Evolutionary conservation across 1,284 basidiomycete genomes (phyloP).

Genomic region (Chiua sp.): DNA sequence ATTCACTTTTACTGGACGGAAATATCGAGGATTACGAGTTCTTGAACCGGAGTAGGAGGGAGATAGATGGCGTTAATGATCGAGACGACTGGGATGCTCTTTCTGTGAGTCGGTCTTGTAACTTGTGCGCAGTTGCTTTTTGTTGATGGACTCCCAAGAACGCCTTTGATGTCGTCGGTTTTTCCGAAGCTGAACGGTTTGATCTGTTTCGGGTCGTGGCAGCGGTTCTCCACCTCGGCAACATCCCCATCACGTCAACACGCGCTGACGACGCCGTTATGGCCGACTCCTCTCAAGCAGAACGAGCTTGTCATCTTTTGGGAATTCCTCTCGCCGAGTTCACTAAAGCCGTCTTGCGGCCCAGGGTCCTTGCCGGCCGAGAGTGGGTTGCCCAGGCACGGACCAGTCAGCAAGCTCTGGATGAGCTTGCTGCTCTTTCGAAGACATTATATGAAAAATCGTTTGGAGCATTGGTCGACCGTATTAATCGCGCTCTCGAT

Average conservation of each 20-base stretch:
- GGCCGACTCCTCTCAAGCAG: constrained; percentile 81
- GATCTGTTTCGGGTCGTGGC: constrained; percentile 96
- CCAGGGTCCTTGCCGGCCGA: constrained; percentile 91
- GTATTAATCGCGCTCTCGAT: constrained; percentile 95
- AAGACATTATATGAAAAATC: constrained; percentile 99
- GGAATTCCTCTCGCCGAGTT: constrained; percentile 94
- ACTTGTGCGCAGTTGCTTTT: not conserved
- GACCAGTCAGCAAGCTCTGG: constrained; percentile 90
- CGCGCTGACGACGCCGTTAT: constrained; percentile 91
- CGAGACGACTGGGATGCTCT: constrained; percentile 86
- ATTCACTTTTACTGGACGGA: constrained; percentile 78
- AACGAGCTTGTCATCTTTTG: constrained; percentile 92
- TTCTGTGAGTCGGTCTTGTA: constrained; percentile 51
- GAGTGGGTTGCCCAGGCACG: constrained; percentile 98
- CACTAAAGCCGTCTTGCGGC: constrained; percentile 85
- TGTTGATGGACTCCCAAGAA: constrained; percentile 47
- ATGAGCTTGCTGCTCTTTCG: constrained; percentile 92
- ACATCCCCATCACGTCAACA: constrained; percentile 85
- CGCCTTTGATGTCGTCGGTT: constrained; percentile 89
- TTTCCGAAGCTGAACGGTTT: constrained; percentile 84
- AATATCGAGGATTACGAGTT: constrained; percentile 88
- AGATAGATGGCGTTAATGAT: constrained; percentile 97
- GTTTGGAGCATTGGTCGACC: constrained; percentile 92
- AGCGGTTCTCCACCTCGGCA: constrained; percentile 95
- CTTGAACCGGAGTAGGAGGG: constrained; percentile 86